Percentiles rank a stretch among this genome's conserved stretches.
phyloP scores from a whole-genome alignment of 176 grass and related monocot genomes.

The Oropetium thomaeum region DNA sequence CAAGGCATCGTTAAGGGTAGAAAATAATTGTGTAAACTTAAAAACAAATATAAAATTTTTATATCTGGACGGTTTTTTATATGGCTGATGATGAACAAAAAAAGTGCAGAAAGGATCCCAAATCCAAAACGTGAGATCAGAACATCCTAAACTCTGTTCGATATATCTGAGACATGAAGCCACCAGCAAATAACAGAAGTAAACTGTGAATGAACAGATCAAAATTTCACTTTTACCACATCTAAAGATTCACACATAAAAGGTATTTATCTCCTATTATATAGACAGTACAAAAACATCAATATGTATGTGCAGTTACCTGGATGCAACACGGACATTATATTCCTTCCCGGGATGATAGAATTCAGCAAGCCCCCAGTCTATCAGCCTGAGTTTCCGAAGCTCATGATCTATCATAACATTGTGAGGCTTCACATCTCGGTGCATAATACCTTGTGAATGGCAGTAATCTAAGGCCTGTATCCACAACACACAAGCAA shows the following conservation, averaged over 20 bases:
- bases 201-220: background rate
- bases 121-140: background rate
- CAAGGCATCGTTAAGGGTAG: background rate
- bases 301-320: conserved; percentile 30
- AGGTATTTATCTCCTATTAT: background rate
- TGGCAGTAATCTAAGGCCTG: conserved; percentile 75
- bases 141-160: background rate
- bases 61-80: background rate
- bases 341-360: conserved; percentile 75
- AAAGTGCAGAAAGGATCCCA: conserved; percentile 1
- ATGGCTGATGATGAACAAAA: background rate
- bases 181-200: background rate
- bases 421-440: conserved; percentile 80
- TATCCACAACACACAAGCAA: background rate
- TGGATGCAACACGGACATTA: conserved; percentile 70
- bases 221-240: background rate
- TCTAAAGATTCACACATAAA: background rate
- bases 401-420: conserved; percentile 80
- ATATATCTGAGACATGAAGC: background rate
- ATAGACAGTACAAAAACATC: background rate
- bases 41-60: background rate
- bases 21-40: background rate
- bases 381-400: conserved; percentile 61
- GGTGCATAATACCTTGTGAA: conserved; percentile 71
- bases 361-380: conserved; percentile 78